Evolutionary conservation across 2,329 filamentous ascomycete genomes (phyloP).

Genomic region (Cytospora piceae): DNA sequence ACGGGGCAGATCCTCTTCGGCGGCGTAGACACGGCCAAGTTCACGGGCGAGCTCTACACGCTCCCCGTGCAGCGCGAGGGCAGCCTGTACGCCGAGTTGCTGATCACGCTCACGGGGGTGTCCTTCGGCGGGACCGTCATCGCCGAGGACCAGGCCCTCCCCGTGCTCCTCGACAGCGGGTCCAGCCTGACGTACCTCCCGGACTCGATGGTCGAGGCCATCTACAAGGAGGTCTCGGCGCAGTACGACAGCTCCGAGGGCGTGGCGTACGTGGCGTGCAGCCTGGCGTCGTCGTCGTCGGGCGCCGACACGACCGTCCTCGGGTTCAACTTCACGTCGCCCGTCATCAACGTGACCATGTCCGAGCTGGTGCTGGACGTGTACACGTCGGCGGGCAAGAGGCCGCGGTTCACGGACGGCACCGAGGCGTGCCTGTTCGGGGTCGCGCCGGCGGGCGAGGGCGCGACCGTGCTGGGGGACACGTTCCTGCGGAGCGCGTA

Average conservation of each 20-base stretch:
- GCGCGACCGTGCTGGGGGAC: constrained; percentile 69
- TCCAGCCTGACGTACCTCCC: constrained; percentile 71
- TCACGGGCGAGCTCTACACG: constrained; percentile 63
- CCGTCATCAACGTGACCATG: constrained; percentile 59
- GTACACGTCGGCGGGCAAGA: constrained; percentile 49
- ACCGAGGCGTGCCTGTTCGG: constrained; percentile 67
- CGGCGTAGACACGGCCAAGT: constrained; percentile 71
- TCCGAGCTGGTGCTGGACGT: constrained; percentile 63
- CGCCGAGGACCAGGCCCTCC: constrained; percentile 55
- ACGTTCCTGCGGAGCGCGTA: constrained; percentile 77
- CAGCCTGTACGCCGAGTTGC: constrained; percentile 63
- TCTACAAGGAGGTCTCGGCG: constrained; percentile 64
- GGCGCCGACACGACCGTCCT: constrained; percentile 45
- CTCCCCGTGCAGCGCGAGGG: constrained; percentile 65
- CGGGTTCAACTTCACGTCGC: constrained; percentile 58
- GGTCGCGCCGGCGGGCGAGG: constrained; percentile 59
- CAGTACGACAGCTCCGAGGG: constrained; percentile 57
- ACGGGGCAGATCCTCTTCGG: constrained; percentile 75
- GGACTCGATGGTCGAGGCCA: constrained; percentile 52
- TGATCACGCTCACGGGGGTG: constrained; percentile 69
- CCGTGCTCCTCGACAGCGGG: constrained; percentile 73
- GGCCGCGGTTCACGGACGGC: constrained; percentile 57
- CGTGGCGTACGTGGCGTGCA: constrained; percentile 65
- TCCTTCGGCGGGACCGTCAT: constrained; percentile 48
- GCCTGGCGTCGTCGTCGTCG: constrained; percentile 40